A percentile compares a stretch with the other conserved stretches of the same genome.
Conservation (phyloP, 2,329 filamentous ascomycete species). For the Cercospora sp. region DNA sequence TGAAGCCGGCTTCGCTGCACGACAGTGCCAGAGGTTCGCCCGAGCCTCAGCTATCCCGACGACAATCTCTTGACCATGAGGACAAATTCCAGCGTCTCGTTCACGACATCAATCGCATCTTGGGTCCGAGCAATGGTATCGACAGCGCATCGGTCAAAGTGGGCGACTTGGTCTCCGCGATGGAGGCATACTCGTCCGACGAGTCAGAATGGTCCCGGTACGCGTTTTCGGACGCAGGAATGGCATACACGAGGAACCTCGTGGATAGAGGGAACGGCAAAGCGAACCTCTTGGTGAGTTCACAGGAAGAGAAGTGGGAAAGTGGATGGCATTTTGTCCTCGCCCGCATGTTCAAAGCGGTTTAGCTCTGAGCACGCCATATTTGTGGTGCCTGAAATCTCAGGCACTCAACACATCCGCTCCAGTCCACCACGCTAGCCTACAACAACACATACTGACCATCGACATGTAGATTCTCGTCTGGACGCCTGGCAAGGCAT, state of each 20-base stretch:
- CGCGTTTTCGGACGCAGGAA: constrained; percentile 68
- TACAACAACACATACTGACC: constrained; percentile 2
- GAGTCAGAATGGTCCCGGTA: constrained; percentile 72
- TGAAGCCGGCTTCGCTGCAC: constrained; percentile 26
- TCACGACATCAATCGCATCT: constrained; percentile 65
- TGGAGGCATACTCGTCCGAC: constrained; percentile 71
- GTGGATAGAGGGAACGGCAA: constrained; percentile 88
- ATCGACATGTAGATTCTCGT: constrained; percentile 61
- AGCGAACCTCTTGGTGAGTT: constrained; percentile 64
- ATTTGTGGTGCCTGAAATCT: neutral
- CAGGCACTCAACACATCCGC: neutral
- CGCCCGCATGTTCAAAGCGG: constrained; percentile 3
- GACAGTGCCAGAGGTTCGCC: constrained; percentile 35
- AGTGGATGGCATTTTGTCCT: neutral
- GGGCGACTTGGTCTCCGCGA: constrained; percentile 66
- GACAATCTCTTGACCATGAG: constrained; percentile 7
- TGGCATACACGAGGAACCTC: constrained; percentile 81
- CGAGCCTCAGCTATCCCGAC: constrained; percentile 16
- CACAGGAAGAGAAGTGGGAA: constrained; percentile 5
- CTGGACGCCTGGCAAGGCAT: constrained; percentile 81
- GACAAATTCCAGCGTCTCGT: constrained; percentile 31
- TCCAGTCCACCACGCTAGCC: neutral
- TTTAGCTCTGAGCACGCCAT: constrained; percentile 20
- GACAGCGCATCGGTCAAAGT: constrained; percentile 80
- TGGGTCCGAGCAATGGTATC: constrained; percentile 79